A percentile compares a stretch with the other conserved stretches of the same genome.
phyloP scores from a whole-genome alignment of 441 rosid genomes.

The Hura crepitans region DNA sequence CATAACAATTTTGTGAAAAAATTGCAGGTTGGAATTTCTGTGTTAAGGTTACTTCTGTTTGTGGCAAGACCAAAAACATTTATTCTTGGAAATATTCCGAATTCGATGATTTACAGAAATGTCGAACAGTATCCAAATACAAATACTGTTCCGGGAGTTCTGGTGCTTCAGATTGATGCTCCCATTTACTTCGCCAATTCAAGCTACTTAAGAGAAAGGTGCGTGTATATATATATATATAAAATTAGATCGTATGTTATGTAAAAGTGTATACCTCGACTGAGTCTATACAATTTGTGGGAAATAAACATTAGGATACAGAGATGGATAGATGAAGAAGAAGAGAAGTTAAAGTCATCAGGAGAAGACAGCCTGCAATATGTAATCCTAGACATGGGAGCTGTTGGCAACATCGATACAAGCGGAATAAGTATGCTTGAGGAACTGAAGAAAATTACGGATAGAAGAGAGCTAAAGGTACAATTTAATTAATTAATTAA shows the following conservation, averaged over 20 bases:
- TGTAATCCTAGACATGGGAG: constrained; percentile 73
- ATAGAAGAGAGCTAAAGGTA: constrained; percentile 73
- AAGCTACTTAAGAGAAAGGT: constrained; percentile 88
- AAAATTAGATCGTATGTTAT: too few relatives aligned
- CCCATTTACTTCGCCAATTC: constrained; percentile 92
- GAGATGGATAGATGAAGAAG: constrained; percentile 93
- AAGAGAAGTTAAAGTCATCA: constrained; percentile 54
- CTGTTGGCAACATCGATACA: constrained; percentile 91
- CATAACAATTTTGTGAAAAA: constrained; percentile 15
- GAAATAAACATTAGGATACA: constrained; percentile 41
- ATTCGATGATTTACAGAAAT: constrained; percentile 63
- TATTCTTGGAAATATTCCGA: constrained; percentile 74
- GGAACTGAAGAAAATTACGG: constrained; percentile 58
- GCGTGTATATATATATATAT: too few relatives aligned
- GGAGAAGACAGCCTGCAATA: constrained; percentile 59
- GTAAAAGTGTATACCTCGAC: too few relatives aligned
- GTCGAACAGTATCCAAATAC: constrained; percentile 73
- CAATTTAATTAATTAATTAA: too few relatives aligned
- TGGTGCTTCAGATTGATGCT: constrained; percentile 79
- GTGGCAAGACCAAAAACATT: constrained; percentile 82
- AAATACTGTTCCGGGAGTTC: constrained; percentile 59
- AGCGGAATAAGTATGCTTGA: constrained; percentile 96
- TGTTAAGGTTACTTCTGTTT: constrained; percentile 66
- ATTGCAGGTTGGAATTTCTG: constrained; percentile 68
- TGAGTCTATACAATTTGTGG: too few relatives aligned